Evolutionary conservation across 257 asterid genomes (phyloP), one percentile per base, ranked within the genome.

Genomic region (Craterostigma plantagineum): DNA sequence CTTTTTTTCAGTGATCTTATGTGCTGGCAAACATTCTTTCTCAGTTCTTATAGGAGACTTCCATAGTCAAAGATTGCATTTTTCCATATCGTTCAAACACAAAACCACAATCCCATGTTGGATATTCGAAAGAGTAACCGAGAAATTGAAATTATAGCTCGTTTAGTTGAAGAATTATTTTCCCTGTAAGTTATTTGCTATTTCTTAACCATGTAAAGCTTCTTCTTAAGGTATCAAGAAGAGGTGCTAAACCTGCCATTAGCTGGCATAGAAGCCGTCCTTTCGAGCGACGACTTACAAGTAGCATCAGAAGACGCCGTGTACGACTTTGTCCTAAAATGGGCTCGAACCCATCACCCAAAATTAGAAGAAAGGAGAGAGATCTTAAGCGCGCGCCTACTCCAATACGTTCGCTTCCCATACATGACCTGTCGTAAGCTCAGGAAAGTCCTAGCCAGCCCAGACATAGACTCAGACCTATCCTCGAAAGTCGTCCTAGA

Each of bases 281-380:
- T 87, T 63, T 68, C 82, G 14, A 82, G 97, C 38, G 95, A 82
- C 18, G 91, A 74, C 43, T 90, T 87, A 49, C 95, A 76, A 59
- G 92, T 82, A 41, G 79, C 92, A 14, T 81, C 93, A 17, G 98
- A 87, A 60, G 95, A 87, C 59, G 86, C 93, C 16, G 95, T 82
- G 13, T 87, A 73, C 7, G 95, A 87, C 63, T 76, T 87, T 34
- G 86, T 71, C 0, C 55, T 82, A 36, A 79, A 79, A 63, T 87
- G 97, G 97, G 61, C 85, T 4, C 67, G 77, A 54, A 35, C 70
- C 16, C 85, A 70, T 53, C 76, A 73, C 55, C 78, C 61, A 35
- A 63, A 61, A 49, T 55, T 62, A 42, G 85, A 76, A 43, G 92
- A 87, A 47, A 63, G 93, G 38, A 79, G 74, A 18, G 83, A 69